phyloP scores from a whole-genome alignment of 2,329 filamentous ascomycete genomes.

The Septoria petroselini region DNA sequence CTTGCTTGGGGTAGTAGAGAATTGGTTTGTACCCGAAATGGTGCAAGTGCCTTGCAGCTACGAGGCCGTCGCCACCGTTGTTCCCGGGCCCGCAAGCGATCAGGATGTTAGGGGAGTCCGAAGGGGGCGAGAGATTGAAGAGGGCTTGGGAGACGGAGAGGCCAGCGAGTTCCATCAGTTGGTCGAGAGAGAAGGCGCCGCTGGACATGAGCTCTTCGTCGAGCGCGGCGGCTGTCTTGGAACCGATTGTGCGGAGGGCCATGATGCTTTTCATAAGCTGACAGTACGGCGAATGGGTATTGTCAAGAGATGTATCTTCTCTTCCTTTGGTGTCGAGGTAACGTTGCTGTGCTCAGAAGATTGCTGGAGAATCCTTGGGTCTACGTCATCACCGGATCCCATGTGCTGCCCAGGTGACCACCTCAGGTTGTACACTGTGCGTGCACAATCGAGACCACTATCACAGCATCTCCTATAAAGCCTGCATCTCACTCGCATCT shows the following conservation, averaged over 20 bases:
- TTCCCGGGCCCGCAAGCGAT: slow-evolving; percentile 86
- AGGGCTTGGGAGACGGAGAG: slow-evolving; percentile 91
- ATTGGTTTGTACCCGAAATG: slow-evolving; percentile 89
- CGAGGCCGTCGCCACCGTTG: slow-evolving; percentile 83
- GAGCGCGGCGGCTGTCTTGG: slow-evolving; percentile 81
- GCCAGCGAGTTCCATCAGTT: slow-evolving; percentile 95
- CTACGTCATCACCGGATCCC: no score
- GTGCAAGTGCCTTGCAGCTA: slow-evolving; percentile 85
- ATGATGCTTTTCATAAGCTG: no score
- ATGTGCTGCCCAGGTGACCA: no score
- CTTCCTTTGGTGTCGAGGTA: no score
- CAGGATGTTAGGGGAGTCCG: slow-evolving; percentile 68
- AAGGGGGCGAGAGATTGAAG: slow-evolving; percentile 75
- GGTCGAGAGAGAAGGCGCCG: slow-evolving; percentile 85
- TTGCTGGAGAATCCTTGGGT: no score
- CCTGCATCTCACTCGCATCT: background rate
- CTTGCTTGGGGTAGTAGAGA: slow-evolving; percentile 89
- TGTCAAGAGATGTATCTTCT: no score
- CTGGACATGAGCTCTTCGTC: slow-evolving; percentile 93
- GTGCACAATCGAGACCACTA: no score
- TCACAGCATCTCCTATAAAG: background rate
- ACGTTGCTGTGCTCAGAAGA: no score
- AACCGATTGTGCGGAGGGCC: slow-evolving; percentile 62
- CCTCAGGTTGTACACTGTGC: no score
- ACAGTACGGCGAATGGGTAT: no score